Conservation (phyloP, 1,284 basidiomycete genomes). For the Singerocomus inundabilis region DNA sequence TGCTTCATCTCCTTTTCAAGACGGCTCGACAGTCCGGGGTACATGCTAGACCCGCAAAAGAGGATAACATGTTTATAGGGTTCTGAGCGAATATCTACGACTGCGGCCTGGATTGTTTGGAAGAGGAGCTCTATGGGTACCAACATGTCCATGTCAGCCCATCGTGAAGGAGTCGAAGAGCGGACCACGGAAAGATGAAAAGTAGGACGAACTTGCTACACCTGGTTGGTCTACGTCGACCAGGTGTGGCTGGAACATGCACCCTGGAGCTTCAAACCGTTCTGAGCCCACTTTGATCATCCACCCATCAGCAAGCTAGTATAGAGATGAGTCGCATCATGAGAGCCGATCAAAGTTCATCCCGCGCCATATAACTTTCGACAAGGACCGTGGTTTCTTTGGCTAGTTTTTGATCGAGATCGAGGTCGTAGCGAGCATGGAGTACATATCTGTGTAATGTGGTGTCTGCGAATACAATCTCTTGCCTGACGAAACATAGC, state of each 20-base stretch:
- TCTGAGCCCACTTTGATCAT: no score
- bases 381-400: conserved; percentile 98
- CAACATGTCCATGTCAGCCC: background rate
- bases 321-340: conserved; percentile 1
- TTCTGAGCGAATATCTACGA: conserved; percentile 87
- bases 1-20: conserved; percentile 99
- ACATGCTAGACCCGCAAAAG: conserved; percentile 97
- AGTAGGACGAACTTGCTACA: conserved; percentile 68
- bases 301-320: conserved; percentile 91
- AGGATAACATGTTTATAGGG: conserved; percentile 99
- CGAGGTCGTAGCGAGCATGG: conserved; percentile 81
- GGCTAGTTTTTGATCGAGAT: conserved; percentile 88
- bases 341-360: background rate
- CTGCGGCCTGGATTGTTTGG: conserved; percentile 91
- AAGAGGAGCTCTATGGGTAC: conserved; percentile 85
- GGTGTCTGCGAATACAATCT: background rate
- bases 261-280: conserved; percentile 99
- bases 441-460: background rate
- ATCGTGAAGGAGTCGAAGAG: background rate
- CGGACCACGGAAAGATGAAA: background rate
- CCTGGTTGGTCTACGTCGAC: conserved; percentile 98
- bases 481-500: conserved; percentile 91
- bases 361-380: conserved; percentile 88
- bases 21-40: conserved; percentile 93
- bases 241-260: conserved; percentile 99